Conservation (phyloP, 1,284 basidiomycete species). For the Heterobasidion annosum region DNA sequence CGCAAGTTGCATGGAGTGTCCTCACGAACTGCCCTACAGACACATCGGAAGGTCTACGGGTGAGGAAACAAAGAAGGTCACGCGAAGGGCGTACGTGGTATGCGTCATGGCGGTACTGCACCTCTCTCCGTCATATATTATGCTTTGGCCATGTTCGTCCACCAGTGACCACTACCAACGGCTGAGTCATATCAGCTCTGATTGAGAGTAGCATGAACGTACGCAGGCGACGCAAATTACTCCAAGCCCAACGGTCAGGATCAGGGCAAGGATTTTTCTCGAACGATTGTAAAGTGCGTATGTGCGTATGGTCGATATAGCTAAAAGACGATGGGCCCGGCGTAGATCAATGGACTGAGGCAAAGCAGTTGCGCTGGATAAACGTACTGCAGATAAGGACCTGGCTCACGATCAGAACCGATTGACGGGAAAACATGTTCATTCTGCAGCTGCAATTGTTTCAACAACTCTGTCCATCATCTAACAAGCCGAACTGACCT, state of each 20-base stretch:
- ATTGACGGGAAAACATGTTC: background rate
- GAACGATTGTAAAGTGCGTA: background rate
- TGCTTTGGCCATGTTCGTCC: background rate
- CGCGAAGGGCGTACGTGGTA: background rate
- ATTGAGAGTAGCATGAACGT: background rate
- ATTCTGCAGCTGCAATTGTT: background rate
- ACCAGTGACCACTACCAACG: background rate
- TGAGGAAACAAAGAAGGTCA: no score
- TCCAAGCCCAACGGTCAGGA: background rate
- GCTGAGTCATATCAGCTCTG: background rate
- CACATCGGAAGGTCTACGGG: no score
- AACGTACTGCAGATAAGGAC: background rate
- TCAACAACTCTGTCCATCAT: background rate
- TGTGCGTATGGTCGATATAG: background rate
- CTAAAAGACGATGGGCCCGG: background rate
- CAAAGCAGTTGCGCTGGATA: background rate
- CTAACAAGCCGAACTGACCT: background rate
- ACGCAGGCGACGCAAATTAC: background rate
- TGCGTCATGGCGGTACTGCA: background rate
- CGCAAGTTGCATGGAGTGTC: background rate
- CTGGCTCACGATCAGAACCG: background rate
- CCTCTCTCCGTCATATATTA: background rate
- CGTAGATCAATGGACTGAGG: background rate
- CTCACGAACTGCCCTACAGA: background rate
- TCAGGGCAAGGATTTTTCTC: background rate